Evolutionary conservation across 2,329 filamentous ascomycete genomes (phyloP), one percentile per base, ranked within the genome.

Genomic region (Trichoderma atrobrunneum): DNA sequence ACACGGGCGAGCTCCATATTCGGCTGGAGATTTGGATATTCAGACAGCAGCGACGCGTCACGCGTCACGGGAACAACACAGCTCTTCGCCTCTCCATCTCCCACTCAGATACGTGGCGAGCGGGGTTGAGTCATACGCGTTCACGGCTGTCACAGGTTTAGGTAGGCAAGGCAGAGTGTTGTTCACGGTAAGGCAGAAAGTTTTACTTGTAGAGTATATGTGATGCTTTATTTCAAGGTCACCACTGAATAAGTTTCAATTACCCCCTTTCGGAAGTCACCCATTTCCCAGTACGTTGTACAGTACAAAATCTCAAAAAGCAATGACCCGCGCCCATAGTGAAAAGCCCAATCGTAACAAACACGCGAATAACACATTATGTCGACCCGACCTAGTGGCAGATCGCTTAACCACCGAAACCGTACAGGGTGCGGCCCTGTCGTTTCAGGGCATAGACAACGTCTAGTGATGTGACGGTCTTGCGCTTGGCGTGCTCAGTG

Each of bases 401-500:
- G 28, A 62, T 32, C 57, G 66, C 57, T 90, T 93, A 95, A 88
- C 92, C 93, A 88, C 93, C 93, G 89, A 95, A 95, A 87, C 93
- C 92, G 88, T 95, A 95, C 76, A 95, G 91, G 81, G 92, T 93
- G 80, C 92, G 88, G 81, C 89, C 89, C 85, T 91, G 89, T 82
- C 89, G 86, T 87, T 91, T 91, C 77, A 91, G 86, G 59, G 89
- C 89, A 76, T 91, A 91, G 82, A 91, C 89, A 34, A 91, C 89
- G 76, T 91, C 89, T 65, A 91, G 87, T 11, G 89, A 91, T 48
- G 89, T 93, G 82, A 93, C 91, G 14, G 91, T 93, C 90, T 93
- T 93, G 84, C 91, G 90, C 89, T 93, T 93, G 84, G 91, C 91
- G 85, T 93, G 91, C 86, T 93, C 91, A 70, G 91, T 93, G 86